phyloP scores from a whole-genome alignment of 2,329 filamentous ascomycete species.

The Fusarium tjaetaba region DNA sequence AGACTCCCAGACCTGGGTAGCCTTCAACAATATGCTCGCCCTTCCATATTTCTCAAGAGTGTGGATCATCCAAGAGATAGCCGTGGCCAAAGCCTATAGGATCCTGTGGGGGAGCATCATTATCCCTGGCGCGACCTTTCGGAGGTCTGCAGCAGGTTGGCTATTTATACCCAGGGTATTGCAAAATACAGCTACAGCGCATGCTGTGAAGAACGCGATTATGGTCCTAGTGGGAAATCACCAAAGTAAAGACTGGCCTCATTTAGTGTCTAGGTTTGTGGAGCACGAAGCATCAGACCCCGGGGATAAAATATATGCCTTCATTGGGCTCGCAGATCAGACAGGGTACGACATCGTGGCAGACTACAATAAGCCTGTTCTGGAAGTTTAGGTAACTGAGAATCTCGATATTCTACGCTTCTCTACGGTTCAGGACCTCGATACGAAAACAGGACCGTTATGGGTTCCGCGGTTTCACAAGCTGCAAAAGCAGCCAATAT shows the following conservation, averaged over 20 bases:
- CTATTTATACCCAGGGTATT: neutral
- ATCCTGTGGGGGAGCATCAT: neutral
- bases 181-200: accelerated
- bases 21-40: neutral
- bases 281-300: neutral
- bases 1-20: accelerated
- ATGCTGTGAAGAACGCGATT: neutral
- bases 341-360: neutral
- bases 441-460: neutral
- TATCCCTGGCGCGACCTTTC: neutral
- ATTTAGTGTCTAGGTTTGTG: neutral
- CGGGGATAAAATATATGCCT: neutral
- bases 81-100: neutral
- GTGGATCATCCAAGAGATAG: neutral
- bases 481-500: neutral
- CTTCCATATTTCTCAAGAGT: neutral
- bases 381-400: neutral
- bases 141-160: accelerated
- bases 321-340: neutral
- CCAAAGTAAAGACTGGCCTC: neutral
- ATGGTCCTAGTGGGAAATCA: neutral
- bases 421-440: neutral
- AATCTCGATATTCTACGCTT: neutral
- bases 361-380: neutral
- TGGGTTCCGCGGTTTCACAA: neutral